A percentile compares a stretch with the other conserved stretches of the same genome.
Evolutionary conservation across 352 stramenopile species (phyloP).

Genomic region (Plasmopara viticola): DNA sequence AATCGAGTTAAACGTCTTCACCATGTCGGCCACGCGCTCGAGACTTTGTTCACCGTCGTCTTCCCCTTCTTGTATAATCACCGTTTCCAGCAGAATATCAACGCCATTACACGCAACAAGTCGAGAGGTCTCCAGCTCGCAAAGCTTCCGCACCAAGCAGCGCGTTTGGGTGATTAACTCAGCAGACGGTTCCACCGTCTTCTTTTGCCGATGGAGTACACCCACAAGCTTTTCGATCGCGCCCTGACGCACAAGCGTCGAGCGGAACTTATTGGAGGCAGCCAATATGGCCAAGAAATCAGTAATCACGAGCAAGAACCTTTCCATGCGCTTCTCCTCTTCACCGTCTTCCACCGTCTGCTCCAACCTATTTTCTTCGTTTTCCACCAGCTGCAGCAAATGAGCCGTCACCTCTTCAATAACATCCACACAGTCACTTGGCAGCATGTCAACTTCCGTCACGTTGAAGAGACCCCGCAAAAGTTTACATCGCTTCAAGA

Average conservation of each 20-base stretch:
- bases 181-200: conserved; percentile 13
- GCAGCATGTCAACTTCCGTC: conserved; percentile 32
- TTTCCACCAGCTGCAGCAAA: conserved; percentile 34
- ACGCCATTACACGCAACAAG: conserved; percentile 59
- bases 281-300: conserved; percentile 39
- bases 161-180: conserved; percentile 34
- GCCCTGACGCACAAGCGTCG: conserved; percentile 43
- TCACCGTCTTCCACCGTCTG: conserved; percentile 12
- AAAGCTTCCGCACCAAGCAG: conserved; percentile 48
- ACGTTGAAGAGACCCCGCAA: conserved; percentile 48
- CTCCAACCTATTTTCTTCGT: conserved; percentile 16
- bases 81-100: conserved; percentile 45
- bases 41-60: conserved; percentile 4
- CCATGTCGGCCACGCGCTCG: conserved; percentile 37
- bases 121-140: conserved; percentile 51
- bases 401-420: conserved; percentile 54
- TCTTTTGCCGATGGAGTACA: conserved; percentile 48
- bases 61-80: conserved; percentile 19
- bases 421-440: conserved; percentile 49
- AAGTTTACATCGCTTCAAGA: conserved; percentile 66
- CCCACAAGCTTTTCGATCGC: conserved; percentile 49
- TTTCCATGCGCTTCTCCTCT: conserved; percentile 8
- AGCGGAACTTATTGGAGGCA: conserved; percentile 26
- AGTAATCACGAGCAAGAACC: conserved; percentile 32
- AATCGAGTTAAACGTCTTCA: conserved; percentile 64